Conservation (phyloP, 352 stramenopile species). For the Phytopythium delawarense region DNA sequence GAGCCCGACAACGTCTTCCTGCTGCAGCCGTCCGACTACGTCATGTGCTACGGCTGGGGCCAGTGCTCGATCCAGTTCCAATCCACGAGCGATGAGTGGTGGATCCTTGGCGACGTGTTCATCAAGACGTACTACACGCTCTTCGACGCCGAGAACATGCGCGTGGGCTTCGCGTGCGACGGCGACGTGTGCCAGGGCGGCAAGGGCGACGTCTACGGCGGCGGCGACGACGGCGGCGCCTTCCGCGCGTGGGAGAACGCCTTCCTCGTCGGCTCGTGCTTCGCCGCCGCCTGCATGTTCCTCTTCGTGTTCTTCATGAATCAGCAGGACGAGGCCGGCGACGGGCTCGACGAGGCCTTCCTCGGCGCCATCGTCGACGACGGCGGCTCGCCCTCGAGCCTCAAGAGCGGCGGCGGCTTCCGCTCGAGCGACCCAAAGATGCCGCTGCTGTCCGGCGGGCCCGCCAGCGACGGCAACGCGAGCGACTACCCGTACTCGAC, state of each 20-base stretch:
- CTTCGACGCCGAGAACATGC: slow-evolving; percentile 87
- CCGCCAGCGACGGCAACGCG: slow-evolving; percentile 11
- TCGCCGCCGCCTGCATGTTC: slow-evolving; percentile 72
- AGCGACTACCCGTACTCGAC: slow-evolving; percentile 21
- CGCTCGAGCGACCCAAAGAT: slow-evolving; percentile 51
- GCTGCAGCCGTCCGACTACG: slow-evolving; percentile 76
- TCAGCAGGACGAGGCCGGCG: slow-evolving; percentile 50
- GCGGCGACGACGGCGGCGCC: slow-evolving; percentile 28
- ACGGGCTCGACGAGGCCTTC: slow-evolving; percentile 15
- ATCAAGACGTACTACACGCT: slow-evolving; percentile 91
- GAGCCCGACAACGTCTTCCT: slow-evolving; percentile 83
- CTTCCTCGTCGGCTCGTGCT: slow-evolving; percentile 65
- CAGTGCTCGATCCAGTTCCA: slow-evolving; percentile 82
- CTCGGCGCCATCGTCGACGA: slow-evolving; percentile 25
- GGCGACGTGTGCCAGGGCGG: slow-evolving; percentile 76
- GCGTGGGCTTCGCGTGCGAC: slow-evolving; percentile 84
- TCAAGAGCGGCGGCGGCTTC: slow-evolving; percentile 11
- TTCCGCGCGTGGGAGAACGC: slow-evolving; percentile 59
- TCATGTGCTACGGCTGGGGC: slow-evolving; percentile 65
- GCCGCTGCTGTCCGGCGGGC: slow-evolving; percentile 44
- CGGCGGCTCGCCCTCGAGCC: slow-evolving; percentile 1
- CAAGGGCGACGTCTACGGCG: slow-evolving; percentile 56
- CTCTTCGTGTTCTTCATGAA: slow-evolving; percentile 82
- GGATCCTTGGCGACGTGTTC: slow-evolving; percentile 89
- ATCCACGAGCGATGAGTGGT: slow-evolving; percentile 72